Base-by-base conservation (phyloP, 2,329 filamentous ascomycete species). In the Fusarium sp. region DNA sequence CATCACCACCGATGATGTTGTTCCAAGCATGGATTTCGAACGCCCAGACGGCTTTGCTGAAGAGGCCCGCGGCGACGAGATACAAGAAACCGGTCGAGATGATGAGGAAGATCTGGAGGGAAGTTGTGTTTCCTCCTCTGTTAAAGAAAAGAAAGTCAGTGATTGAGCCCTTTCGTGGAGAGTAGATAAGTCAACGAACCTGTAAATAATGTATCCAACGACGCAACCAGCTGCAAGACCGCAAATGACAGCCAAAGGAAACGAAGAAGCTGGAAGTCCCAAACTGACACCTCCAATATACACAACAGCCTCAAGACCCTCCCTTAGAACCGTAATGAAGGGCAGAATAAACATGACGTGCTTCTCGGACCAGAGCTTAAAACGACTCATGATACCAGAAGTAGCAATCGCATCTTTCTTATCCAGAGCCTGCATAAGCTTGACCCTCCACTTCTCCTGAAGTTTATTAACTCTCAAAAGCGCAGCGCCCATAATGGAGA, bases 11-110 rank as follows among this genome's bases (percentile, higher is more conserved):
- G 5, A 58, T 58, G 18, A 58, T 49, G n/a, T 58, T 58, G 23
- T 58, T 58, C 54, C 54, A 58, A n/a, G 54, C 54, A 7, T 58
- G 54, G 2, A 58, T 58, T 8, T 58, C 54, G 4, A 58, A 58
- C 4, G 40, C 30, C 54, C 54, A 58, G 5, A 58, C 54, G 13
- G 54, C 54, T 25, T 58, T 58, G n/a, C 54, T 58, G 13, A 58
- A 58, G 8, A 58, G 40, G 0, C 54, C 54, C 1, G 54, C 54
- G 4, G 54, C 54, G 7, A 58, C 54, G 3, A 58, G 54, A 1
- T 58, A 58, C 4, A 58, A 1, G 8, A 58, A 58, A 0, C 54
- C 54, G 0, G 54, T 58, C 3, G 54, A 58, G 12, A 58, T 58
- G 9, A 58, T 58, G 9, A 58, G 54, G 5, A 58, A 58, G 19